Percentiles rank a stretch among this genome's conserved stretches.
These are phyloP conservation scores for Rhodomyrtus psidioides DNA, from an alignment of 441 rosid genomes.

Conservation along the genomic window DNA sequence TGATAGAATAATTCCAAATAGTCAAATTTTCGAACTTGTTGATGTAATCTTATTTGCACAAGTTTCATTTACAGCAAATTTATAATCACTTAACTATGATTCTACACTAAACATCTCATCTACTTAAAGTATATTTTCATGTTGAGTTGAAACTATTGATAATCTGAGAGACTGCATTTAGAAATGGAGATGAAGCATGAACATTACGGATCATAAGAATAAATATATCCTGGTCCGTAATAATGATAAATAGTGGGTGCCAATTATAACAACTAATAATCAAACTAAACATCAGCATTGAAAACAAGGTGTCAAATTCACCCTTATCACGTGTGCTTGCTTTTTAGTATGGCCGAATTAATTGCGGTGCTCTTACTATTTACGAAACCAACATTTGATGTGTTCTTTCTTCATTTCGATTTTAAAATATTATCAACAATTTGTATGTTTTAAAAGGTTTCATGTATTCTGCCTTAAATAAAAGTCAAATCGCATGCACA, in stretches of 20 bases:
- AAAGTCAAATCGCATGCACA: neutral
- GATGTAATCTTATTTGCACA: accelerated
- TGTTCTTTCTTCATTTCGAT: neutral
- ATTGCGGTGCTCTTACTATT: neutral
- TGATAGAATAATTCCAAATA: too few species aligned
- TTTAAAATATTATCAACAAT: neutral
- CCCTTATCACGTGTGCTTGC: too few species aligned
- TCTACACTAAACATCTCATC: neutral
- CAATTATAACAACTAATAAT: neutral
- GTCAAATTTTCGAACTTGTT: neutral
- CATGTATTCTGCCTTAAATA: neutral
- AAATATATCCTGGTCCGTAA: neutral
- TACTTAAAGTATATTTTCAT: neutral
- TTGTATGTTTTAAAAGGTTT: neutral
- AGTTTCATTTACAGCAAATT: neutral
- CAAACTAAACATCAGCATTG: too few species aligned
- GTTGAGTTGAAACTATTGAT: neutral
- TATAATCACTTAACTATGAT: neutral
- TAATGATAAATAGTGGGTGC: neutral
- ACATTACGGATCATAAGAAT: neutral
- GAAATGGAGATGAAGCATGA: too few species aligned
- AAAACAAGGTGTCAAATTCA: too few species aligned
- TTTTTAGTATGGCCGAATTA: too few species aligned
- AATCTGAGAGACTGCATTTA: neutral
- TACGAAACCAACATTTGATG: neutral